Percentiles rank a stretch among this genome's conserved stretches.
Conservation (phyloP, 2,329 filamentous ascomycete species). For the Venturiaceae sp. region DNA sequence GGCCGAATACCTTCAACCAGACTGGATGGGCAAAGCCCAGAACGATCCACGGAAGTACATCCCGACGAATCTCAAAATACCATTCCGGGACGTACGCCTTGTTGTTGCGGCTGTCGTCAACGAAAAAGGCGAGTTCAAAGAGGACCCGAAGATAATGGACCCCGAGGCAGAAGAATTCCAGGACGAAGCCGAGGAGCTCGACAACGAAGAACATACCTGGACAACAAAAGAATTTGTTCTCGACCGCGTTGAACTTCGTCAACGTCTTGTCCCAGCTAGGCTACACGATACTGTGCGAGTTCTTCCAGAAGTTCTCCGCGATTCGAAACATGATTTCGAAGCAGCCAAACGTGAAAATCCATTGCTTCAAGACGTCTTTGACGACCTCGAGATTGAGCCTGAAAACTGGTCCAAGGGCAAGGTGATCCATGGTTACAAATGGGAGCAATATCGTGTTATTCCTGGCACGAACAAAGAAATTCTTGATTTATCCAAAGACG, state of each 20-base stretch:
- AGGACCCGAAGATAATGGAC: slow-evolving; percentile 26
- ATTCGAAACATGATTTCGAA: not conserved
- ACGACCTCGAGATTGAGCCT: not conserved
- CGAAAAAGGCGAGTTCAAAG: not conserved
- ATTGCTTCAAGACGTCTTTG: not conserved
- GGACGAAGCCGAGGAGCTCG: not conserved
- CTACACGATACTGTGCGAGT: not conserved
- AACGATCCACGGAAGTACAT: slow-evolving; percentile 14
- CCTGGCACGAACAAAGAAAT: slow-evolving; percentile 50
- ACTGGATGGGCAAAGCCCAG: slow-evolving; percentile 30
- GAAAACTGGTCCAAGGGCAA: not conserved
- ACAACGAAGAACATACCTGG: not conserved
- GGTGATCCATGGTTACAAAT: not conserved
- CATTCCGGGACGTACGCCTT: slow-evolving; percentile 66
- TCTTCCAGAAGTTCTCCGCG: not conserved
- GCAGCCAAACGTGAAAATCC: not conserved
- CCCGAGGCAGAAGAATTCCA: not conserved
- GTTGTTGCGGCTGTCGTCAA: slow-evolving; percentile 33
- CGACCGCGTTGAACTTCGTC: not conserved
- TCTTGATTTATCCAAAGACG: not conserved
- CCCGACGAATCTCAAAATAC: slow-evolving; percentile 45
- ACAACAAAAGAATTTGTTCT: not conserved
- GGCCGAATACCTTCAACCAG: slow-evolving; percentile 31
- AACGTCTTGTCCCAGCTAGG: not conserved
- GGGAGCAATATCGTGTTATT: slow-evolving; percentile 47